Evolutionary conservation across 2,329 filamentous ascomycete genomes (phyloP).

Genomic region (Stenocarpella maydis): DNA sequence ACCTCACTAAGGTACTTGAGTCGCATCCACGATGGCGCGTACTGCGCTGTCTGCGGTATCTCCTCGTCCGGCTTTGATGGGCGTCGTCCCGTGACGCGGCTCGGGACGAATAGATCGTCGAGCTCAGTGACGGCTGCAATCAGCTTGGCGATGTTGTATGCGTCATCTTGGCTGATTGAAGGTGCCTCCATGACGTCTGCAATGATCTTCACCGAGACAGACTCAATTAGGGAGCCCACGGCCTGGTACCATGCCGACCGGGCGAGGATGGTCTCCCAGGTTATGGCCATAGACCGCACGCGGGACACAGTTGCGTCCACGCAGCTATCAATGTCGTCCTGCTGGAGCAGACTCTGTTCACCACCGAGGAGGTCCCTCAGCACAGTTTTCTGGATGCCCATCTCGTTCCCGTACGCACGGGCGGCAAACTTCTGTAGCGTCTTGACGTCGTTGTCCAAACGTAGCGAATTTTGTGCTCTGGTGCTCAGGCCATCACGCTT

Average conservation of each 20-base stretch:
- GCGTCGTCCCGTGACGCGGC: conserved; percentile 42
- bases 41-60: conserved; percentile 65
- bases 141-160: conserved; percentile 66
- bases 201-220: conserved; percentile 66
- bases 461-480: conserved; percentile 62
- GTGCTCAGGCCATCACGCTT: conserved; percentile 59
- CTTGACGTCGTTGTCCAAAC: conserved; percentile 67
- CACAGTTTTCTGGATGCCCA: conserved; percentile 67
- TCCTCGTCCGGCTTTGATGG: conserved; percentile 46
- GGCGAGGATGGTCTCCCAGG: conserved; percentile 66
- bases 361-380: conserved; percentile 68
- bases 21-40: conserved; percentile 68
- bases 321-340: conserved; percentile 60
- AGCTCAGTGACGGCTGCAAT: conserved; percentile 66
- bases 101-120: conserved; percentile 67
- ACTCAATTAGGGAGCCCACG: conserved; percentile 66
- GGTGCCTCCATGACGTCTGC: conserved; percentile 68
- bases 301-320: conserved; percentile 62
- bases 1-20: conserved; percentile 71
- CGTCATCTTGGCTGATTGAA: conserved; percentile 70
- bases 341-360: conserved; percentile 67
- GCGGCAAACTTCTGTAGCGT: conserved; percentile 67
- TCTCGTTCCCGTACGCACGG: conserved; percentile 68
- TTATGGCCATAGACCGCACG: conserved; percentile 60
- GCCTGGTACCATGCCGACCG: conserved; percentile 71